Conservation (phyloP, 257 asterid genomes). For the Vinca minor region DNA sequence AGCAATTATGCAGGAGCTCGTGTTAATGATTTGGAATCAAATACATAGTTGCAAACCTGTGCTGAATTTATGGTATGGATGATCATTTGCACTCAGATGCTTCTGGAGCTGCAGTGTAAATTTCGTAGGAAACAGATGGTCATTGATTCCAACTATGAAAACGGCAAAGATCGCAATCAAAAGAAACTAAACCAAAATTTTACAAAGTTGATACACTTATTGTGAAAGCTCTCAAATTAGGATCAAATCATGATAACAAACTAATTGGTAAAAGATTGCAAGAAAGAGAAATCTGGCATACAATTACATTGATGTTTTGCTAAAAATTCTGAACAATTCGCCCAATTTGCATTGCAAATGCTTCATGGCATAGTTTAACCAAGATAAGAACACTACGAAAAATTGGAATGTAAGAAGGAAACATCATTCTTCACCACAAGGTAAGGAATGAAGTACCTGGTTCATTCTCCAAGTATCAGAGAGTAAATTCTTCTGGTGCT, state of each 20-base stretch:
- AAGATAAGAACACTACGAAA: neutral
- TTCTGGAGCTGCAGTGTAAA: slow-evolving; percentile 73
- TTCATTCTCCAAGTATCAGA: slow-evolving; percentile 94
- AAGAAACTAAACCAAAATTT: too few relatives aligned
- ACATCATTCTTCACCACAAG: neutral
- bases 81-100: slow-evolving; percentile 62
- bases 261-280: neutral
- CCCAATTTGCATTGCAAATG: neutral
- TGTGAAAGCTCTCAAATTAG: neutral
- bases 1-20: neutral
- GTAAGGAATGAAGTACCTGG: slow-evolving; percentile 49
- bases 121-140: slow-evolving; percentile 4
- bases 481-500: slow-evolving; percentile 86
- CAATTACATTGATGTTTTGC: neutral
- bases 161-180: neutral
- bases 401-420: neutral
- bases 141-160: neutral
- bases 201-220: neutral
- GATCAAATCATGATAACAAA: neutral
- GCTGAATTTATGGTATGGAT: slow-evolving; percentile 95
- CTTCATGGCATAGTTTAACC: neutral
- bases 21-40: slow-evolving; percentile 7
- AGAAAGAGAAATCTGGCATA: neutral
- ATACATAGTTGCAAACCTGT: slow-evolving; percentile 50
- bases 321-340: too few relatives aligned